These are phyloP conservation scores for Ambrosia trifida DNA, from an alignment of 129 eudicot species.

Conservation along the genomic window DNA sequence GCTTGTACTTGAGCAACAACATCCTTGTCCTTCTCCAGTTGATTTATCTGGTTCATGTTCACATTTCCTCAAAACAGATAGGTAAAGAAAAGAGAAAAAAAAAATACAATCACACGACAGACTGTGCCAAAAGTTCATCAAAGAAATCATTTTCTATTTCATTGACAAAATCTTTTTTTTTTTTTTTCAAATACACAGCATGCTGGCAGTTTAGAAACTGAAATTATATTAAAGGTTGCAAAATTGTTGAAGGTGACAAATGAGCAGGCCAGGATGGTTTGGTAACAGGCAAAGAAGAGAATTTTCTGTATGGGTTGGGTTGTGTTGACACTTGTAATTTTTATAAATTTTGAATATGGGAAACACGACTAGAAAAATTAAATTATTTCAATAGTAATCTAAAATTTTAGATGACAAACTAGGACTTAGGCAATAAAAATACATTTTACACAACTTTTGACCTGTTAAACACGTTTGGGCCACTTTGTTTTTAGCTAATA, in stretches of 20 bases:
- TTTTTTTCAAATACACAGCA: neutral
- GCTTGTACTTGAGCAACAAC: constrained; percentile 97
- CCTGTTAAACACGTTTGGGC: neutral
- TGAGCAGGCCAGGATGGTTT: neutral
- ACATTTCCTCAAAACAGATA: constrained; percentile 15
- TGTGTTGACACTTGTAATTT: neutral
- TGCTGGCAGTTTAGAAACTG: neutral
- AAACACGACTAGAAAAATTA: neutral
- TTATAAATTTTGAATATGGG: neutral
- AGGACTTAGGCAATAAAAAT: constrained; percentile 7
- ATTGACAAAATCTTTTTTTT: constrained; percentile 4
- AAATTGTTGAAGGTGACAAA: neutral
- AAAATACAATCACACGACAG: neutral
- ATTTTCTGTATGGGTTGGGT: neutral
- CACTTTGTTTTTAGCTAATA: constrained; percentile 8
- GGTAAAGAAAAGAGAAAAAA: neutral
- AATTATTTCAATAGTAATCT: neutral
- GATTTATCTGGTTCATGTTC: constrained; percentile 63
- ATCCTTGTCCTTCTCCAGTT: constrained; percentile 94
- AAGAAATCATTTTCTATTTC: constrained; percentile 13
- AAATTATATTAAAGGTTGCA: constrained; percentile 7
- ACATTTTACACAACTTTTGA: neutral
- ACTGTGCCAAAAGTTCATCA: constrained; percentile 2
- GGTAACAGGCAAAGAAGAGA: neutral
- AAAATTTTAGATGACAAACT: neutral